Evolutionary conservation across 192 early-diverging fungal species (phyloP).

Genomic region (Thamnidium elegans): DNA sequence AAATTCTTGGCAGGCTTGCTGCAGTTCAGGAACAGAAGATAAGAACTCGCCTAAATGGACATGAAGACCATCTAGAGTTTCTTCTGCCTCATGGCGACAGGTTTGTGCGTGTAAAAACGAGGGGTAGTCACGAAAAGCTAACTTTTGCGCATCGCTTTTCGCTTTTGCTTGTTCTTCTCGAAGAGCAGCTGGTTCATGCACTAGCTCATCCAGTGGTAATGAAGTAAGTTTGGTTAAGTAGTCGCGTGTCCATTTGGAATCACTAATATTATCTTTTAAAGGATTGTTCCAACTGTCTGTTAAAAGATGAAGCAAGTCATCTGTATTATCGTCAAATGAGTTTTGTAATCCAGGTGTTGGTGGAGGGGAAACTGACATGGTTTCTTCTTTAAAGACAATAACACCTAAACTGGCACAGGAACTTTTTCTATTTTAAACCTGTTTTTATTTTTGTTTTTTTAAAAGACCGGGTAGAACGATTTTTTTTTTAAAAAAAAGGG

Average conservation of each 20-base stretch:
- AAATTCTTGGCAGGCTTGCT: slow-evolving; percentile 46
- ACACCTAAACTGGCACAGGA: too few relatives aligned
- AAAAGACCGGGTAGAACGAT: too few relatives aligned
- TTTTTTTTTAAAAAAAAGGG: too few relatives aligned
- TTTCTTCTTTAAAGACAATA: not conserved
- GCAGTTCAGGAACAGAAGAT: slow-evolving; percentile 46
- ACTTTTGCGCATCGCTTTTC: slow-evolving; percentile 55
- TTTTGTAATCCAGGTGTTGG: slow-evolving; percentile 6
- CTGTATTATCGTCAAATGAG: slow-evolving; percentile 4
- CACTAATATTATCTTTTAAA: not conserved
- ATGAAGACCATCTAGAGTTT: slow-evolving; percentile 48
- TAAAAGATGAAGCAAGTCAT: slow-evolving; percentile 1
- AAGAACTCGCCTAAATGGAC: slow-evolving; percentile 45
- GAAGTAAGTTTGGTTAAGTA: slow-evolving; percentile 65
- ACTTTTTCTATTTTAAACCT: too few relatives aligned
- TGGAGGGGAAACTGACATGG: slow-evolving; percentile 5
- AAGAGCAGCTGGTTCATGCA: slow-evolving; percentile 53
- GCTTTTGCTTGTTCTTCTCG: slow-evolving; percentile 51
- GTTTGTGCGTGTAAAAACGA: slow-evolving; percentile 65
- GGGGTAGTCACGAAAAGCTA: slow-evolving; percentile 67
- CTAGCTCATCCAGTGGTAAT: slow-evolving; percentile 56
- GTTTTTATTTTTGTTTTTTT: too few relatives aligned
- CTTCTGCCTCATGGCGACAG: slow-evolving; percentile 48
- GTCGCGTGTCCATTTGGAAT: slow-evolving; percentile 52
- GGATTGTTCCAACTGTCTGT: not conserved